Conservation (phyloP, 495 filamentous ascomycete species). For the Penicillium pancosmium region DNA sequence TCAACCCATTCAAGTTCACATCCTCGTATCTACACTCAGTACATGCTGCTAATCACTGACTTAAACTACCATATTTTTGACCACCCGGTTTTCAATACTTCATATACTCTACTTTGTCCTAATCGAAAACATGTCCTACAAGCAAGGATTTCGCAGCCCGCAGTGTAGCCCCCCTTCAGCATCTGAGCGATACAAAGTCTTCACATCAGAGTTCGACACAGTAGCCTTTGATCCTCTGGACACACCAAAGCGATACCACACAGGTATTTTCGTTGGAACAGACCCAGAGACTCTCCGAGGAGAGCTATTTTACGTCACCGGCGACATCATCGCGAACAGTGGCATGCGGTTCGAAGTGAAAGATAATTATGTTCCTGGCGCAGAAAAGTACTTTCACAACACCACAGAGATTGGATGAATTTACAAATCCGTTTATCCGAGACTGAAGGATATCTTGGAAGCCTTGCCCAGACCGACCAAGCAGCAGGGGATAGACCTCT, state of each 20-base stretch:
- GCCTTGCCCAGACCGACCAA: constrained; percentile 7
- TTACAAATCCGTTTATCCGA: background rate
- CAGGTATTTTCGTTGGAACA: constrained; percentile 7
- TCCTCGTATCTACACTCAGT: no score
- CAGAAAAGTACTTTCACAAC: background rate
- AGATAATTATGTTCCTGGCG: background rate
- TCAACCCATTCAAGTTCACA: no score
- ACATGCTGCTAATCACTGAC: no score
- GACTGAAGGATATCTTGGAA: constrained; percentile 5
- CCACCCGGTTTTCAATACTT: background rate
- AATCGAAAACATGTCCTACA: background rate
- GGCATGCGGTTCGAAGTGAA: constrained; percentile 9
- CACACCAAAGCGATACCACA: constrained; percentile 1
- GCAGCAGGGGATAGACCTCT: constrained; percentile 15
- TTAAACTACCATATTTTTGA: background rate
- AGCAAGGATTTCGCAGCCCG: background rate
- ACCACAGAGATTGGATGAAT: constrained; percentile 10
- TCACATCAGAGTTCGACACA: constrained; percentile 6
- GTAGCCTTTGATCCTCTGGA: constrained; percentile 6
- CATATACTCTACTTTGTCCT: background rate
- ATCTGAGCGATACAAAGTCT: constrained; percentile 2
- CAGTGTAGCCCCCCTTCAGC: background rate
- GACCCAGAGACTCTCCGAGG: background rate
- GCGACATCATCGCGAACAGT: constrained; percentile 5
- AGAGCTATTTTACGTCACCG: constrained; percentile 4